Evolutionary conservation across 2,329 filamentous ascomycete genomes (phyloP), one percentile per base, ranked within the genome.

Genomic region (Phialocephala subalpina): DNA sequence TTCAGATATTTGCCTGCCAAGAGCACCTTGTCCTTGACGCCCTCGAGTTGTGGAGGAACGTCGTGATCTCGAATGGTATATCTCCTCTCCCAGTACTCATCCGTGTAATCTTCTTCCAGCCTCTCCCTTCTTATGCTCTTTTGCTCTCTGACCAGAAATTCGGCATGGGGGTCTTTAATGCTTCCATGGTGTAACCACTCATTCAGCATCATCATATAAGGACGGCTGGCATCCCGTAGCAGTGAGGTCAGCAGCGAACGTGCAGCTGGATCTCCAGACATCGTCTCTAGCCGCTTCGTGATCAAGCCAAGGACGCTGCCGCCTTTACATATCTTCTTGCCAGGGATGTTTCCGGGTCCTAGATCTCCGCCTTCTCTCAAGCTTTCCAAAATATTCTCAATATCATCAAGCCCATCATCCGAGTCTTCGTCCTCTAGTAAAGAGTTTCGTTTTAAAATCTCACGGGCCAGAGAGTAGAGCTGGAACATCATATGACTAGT

Each of bases 81-180:
- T 69, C 96, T 87, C 75, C 97, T 93, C 78, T 99, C 96, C 96
- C 96, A 99, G 78, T 99, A 99, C 75, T 99, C 96, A 77, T 99
- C 96, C 0, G 95, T 99, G 75, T 98, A 99, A 78, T 99, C 96
- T 76, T 97, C 91, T 75, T 98, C 94, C 2, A 99, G 82, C 66
- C 92, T 87, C 77, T 98, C 96, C 47, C 96, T 88, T 65, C 91
- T 91, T 73, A 99, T 97, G 75, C 94, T 97, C 79, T 95, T 97
- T 73, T 97, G 93, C 78, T 98, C 96, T 76, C 97, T 97, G 75
- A 99, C 90, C 61, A 99, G 81, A 72, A 99, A 99, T 78, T 99
- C 96, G 1, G 90, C 87, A 77, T 98, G 95, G 0, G 94, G 93
- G 77, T 99, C 96, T 74, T 92, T 93, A 78, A 99, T 98, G 58